Base-by-base conservation (phyloP, 257 asterid species). In the Solanum chmielewskii region DNA sequence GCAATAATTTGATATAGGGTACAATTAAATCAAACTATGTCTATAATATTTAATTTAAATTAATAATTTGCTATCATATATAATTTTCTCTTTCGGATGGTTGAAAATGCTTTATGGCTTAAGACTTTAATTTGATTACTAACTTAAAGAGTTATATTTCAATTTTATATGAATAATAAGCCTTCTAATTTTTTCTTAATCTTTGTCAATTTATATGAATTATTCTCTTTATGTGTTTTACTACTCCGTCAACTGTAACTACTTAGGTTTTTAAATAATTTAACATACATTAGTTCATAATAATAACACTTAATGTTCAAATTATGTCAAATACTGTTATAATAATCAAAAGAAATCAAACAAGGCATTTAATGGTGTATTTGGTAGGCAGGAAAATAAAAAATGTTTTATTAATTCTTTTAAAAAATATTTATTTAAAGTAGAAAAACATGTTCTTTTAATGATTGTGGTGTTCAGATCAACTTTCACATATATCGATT, bases 401-500 rank as follows among this genome's bases (percentile, higher is more conserved):
- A 18, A 56, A 56, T 56, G 2, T 18, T 18, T 56, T 56, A 27
- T 27, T 27, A 56, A 56, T 3, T 56, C 18, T 7, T 7, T 7
- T 56, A 0, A 18, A 23, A 23, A 52, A 52, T 0, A 52, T 52
- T 52, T 16, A 18, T 52, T 18, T 52, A 16, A 6, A 52, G 62
- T 52, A 52, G 62, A 52, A 52, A 44, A 52, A 16, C 1, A 52
- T 52, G 4, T 2, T 16, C 16, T 52, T 41, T 56, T 56, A 7
- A 56, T 18, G n/a, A 18, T 7, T 0, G n/a, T 56, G n/a, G 64
- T 56, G 64, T 18, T 0, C 0, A 56, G 4, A n/a, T 1, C n/a
- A 56, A 56, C n/a, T 56, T 56, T 56, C 11, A 56, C 2, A 11
- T 10, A 56, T 4, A 56, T 56, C 64, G 1, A 56, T 56, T 18